Conservation (phyloP, 2,329 filamentous ascomycete species). For the Lachnellula subtilissima region DNA sequence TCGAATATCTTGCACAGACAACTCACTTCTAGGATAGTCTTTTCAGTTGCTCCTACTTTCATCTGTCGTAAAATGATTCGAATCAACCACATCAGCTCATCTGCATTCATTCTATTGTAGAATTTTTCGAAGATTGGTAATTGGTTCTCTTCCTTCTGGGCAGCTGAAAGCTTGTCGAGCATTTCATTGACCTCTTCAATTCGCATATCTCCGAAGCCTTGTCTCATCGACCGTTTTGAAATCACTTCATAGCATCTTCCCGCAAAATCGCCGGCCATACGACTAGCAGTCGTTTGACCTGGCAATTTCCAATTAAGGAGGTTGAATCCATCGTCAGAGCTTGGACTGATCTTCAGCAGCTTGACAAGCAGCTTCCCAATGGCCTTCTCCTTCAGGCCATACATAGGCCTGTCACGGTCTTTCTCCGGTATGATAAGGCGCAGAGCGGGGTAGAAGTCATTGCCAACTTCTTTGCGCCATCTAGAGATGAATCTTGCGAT, state of each 20-base stretch:
- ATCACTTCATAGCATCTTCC: conserved; percentile 84
- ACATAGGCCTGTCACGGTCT: conserved; percentile 86
- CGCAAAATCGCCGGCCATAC: conserved; percentile 85
- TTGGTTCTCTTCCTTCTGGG: conserved; percentile 78
- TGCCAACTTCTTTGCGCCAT: conserved; percentile 84
- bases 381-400: conserved; percentile 86
- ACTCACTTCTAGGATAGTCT: conserved; percentile 67
- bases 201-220: conserved; percentile 69
- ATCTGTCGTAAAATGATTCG: conserved; percentile 82
- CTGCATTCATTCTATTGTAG: conserved; percentile 86
- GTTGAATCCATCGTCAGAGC: conserved; percentile 81
- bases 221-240: conserved; percentile 74
- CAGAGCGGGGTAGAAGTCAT: conserved; percentile 90
- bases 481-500: conserved; percentile 80
- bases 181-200: conserved; percentile 86
- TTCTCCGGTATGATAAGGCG: conserved; percentile 89
- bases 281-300: conserved; percentile 56
- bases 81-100: conserved; percentile 91
- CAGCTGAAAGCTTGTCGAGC: conserved; percentile 71
- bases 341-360: conserved; percentile 84
- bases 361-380: conserved; percentile 90
- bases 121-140: conserved; percentile 75
- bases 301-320: conserved; percentile 91
- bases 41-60: conserved; percentile 74
- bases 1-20: background rate